Conservation (phyloP, 495 filamentous ascomycete genomes). For the Podospora sp. region DNA sequence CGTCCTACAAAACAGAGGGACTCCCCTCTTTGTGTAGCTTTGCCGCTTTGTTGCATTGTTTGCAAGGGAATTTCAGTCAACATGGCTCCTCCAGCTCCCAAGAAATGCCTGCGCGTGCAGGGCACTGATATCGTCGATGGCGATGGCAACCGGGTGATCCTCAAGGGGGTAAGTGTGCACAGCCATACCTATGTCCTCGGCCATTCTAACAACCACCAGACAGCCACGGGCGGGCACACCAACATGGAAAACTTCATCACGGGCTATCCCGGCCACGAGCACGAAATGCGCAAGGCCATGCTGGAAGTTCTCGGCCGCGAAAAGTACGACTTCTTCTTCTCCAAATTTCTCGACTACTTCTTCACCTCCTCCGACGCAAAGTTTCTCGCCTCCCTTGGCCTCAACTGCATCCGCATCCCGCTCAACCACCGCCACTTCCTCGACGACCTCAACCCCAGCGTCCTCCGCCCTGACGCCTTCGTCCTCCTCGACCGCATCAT, state of each 20-base stretch:
- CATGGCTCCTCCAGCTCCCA: constrained; percentile 27
- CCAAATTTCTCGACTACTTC: constrained; percentile 63
- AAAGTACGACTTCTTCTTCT: constrained; percentile 52
- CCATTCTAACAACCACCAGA: constrained; percentile 8
- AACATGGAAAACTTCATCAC: constrained; percentile 73
- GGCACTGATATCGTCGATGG: constrained; percentile 51
- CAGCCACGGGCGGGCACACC: constrained; percentile 36
- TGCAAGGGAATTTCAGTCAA: background rate
- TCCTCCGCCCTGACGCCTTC: constrained; percentile 60
- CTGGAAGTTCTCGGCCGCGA: constrained; percentile 54
- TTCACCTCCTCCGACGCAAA: constrained; percentile 63
- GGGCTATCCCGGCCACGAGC: constrained; percentile 64
- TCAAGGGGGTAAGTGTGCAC: constrained; percentile 44
- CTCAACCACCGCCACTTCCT: constrained; percentile 69
- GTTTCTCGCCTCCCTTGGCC: constrained; percentile 58
- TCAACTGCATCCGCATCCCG: constrained; percentile 66
- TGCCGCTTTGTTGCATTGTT: background rate
- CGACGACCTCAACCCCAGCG: constrained; percentile 63
- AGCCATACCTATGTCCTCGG: background rate
- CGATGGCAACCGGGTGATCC: constrained; percentile 49
- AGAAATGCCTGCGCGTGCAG: constrained; percentile 43
- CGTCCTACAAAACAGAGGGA: background rate
- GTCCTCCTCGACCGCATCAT: constrained; percentile 62
- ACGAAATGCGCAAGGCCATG: constrained; percentile 59
- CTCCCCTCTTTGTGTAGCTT: background rate